Percentiles rank a stretch among this genome's conserved stretches.
phyloP scores from a whole-genome alignment of 768 basidiomycete species.

The Boletus sensibilis region DNA sequence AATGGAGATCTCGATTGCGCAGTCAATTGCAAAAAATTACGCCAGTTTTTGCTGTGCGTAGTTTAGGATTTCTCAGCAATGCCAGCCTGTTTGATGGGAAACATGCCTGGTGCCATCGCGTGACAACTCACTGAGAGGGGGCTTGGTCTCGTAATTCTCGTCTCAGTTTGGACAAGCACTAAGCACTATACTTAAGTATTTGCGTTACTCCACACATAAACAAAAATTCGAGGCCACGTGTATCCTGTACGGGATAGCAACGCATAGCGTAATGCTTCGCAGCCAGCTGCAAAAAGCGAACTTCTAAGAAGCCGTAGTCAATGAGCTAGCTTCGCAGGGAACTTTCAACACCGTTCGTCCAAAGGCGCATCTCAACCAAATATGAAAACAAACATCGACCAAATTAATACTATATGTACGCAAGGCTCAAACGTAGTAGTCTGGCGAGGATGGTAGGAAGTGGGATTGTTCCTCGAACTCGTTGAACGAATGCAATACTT shows the following conservation, averaged over 20 bases:
- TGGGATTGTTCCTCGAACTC: background rate
- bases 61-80: background rate
- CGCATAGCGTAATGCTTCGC: no score
- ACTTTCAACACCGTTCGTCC: no score
- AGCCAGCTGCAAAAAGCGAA: no score
- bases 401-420: background rate
- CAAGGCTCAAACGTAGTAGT: background rate
- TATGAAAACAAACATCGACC: no score
- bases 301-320: no score
- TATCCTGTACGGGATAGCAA: no score
- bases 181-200: no score
- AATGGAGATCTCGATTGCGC: no score
- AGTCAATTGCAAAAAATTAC: no score
- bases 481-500: background rate
- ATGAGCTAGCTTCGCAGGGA: no score
- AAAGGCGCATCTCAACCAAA: no score
- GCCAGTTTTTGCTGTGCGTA: no score
- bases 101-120: background rate
- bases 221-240: background rate
- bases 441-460: background rate
- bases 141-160: background rate
- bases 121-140: background rate
- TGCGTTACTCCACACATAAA: background rate
- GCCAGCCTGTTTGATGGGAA: background rate
- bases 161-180: background rate